Conservation (phyloP, 1,284 basidiomycete species). For the Puccinia horiana region DNA sequence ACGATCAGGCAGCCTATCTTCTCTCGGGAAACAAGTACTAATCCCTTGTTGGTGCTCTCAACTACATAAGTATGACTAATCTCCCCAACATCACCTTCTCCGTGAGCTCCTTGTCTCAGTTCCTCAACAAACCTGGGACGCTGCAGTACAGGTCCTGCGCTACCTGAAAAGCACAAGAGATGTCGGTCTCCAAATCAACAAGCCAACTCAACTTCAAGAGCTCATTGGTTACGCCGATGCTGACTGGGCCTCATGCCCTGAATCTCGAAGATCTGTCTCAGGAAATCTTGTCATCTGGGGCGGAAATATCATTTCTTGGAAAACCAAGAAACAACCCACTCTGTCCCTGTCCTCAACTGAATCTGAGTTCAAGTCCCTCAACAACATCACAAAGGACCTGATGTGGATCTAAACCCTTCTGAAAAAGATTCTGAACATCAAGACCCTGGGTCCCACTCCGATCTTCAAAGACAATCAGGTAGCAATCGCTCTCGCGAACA, state of each 20-base stretch:
- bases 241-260: slow-evolving; percentile 59
- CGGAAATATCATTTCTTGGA: slow-evolving; percentile 60
- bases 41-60: not conserved
- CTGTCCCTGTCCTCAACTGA: slow-evolving; percentile 62
- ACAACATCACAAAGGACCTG: slow-evolving; percentile 62
- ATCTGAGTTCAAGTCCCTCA: slow-evolving; percentile 61
- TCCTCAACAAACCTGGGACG: not conserved
- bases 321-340: slow-evolving; percentile 59
- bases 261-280: slow-evolving; percentile 57
- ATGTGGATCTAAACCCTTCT: slow-evolving; percentile 57
- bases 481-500: not conserved
- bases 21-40: not conserved
- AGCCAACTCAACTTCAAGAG: not conserved
- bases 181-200: slow-evolving; percentile 57
- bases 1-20: not conserved
- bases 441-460: not conserved
- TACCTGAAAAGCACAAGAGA: slow-evolving; percentile 49
- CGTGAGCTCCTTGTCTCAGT: not conserved
- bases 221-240: slow-evolving; percentile 62
- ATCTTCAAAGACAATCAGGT: not conserved
- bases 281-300: slow-evolving; percentile 57
- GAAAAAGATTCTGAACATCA: not conserved
- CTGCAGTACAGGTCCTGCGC: not conserved
- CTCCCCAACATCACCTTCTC: not conserved
- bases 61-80: too few species aligned